Evolutionary conservation across 2,329 filamentous ascomycete species (phyloP).

Genomic region (Diaporthe aspalathi): DNA sequence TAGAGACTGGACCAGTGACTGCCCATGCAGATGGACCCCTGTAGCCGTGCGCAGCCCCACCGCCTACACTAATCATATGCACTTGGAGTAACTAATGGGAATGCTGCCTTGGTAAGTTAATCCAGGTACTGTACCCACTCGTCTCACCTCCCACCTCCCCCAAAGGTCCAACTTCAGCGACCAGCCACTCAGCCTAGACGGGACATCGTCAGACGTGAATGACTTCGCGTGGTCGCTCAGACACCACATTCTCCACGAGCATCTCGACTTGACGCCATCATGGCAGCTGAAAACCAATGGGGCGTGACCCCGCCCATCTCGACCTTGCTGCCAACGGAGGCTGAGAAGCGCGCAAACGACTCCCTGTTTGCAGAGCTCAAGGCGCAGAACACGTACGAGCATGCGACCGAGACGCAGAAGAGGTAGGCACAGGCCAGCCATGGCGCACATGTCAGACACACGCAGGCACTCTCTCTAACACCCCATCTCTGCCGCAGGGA

Average conservation of each 20-base stretch:
- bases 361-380: slow-evolving; percentile 86
- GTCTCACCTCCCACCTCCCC: slow-evolving; percentile 15
- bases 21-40: no score
- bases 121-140: background rate
- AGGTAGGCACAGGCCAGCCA: slow-evolving; percentile 64
- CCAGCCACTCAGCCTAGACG: slow-evolving; percentile 18
- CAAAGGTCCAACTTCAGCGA: background rate
- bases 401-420: slow-evolving; percentile 82
- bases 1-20: no score
- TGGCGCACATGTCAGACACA: background rate
- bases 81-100: no score
- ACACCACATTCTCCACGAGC: background rate
- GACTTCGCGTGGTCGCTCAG: slow-evolving; percentile 10
- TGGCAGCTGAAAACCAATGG: slow-evolving; percentile 48
- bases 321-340: slow-evolving; percentile 76
- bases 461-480: slow-evolving; percentile 6
- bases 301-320: slow-evolving; percentile 91
- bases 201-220: slow-evolving; percentile 6
- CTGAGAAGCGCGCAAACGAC: slow-evolving; percentile 81
- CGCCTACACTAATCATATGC: no score
- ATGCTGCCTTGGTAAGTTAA: no score
- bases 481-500: slow-evolving; percentile 59
- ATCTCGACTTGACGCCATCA: slow-evolving; percentile 39
- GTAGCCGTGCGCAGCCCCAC: no score
- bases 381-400: slow-evolving; percentile 91